Base-by-base conservation (phyloP, 495 filamentous ascomycete genomes). In the Glonium stellatum region DNA sequence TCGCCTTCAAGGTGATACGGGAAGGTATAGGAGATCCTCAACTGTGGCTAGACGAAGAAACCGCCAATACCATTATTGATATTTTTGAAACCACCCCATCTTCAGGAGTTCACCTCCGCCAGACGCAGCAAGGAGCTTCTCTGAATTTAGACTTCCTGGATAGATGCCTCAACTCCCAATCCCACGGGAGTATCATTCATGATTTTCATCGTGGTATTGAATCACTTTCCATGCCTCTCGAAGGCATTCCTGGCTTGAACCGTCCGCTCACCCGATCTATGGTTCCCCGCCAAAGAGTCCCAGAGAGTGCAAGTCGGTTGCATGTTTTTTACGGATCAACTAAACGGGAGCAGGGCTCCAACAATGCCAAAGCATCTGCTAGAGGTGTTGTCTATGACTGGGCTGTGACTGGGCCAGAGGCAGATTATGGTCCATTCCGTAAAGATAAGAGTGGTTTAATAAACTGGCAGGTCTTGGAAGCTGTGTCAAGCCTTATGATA, bases 251-350 rank as follows among this genome's bases (percentile, higher is more conserved):
- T 19, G 62, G 48, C n/a, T 8, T 21, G 0, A 41, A 54, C 19
- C 58, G 59, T 36, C 63, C 54, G 11, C 12, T 66, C 6, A 66
- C 64, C 6, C 49, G 64, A 18, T 59, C 64, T 34, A 44, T 47
- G 55, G 22, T 55, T 31, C 34, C 52, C 34, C 15, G n/a, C 21
- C 31, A 55, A 19, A 31, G 9, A 9, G 50, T 63, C 11, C 57
- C 64, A 0, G 36, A 57, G 18, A 60, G 56, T 55, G 60, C 64
- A 1, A 60, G 52, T 25, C 50, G 47, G 5, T 67, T 67, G 11
- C 64, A 67, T 36, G 58, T 67, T 37, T 53, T 57, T 11, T 67
- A 63, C 35, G 64, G 64, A 22, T 22, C n/a, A 19, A 67, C 64
- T 23, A 13, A 21, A 19, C 47, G 57, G 46, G 64, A 67, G 51